Percentiles rank a stretch among this genome's conserved stretches.
Evolutionary conservation across 2,329 filamentous ascomycete species (phyloP).

Genomic region (Fonsecaea nubica): DNA sequence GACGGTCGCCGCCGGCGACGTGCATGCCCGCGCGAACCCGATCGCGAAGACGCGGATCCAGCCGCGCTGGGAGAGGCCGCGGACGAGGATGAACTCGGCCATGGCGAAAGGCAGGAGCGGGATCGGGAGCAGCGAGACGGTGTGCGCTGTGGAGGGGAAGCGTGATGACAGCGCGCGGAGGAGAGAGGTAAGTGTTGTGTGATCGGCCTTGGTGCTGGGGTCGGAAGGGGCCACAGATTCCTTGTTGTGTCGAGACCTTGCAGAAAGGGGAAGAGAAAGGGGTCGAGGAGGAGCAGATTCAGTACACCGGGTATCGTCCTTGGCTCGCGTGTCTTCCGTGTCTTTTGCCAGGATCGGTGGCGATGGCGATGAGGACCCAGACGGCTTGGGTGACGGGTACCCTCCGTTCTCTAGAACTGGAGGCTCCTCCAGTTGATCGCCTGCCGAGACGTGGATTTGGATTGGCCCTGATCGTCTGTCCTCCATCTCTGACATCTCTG

Average conservation of each 20-base stretch:
- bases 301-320: neutral
- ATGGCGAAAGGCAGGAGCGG: constrained; percentile 41
- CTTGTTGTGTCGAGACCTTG: neutral
- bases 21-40: constrained; percentile 39
- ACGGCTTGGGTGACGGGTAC: neutral
- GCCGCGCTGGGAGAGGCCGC: constrained; percentile 38
- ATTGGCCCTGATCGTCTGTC: neutral
- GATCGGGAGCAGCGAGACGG: constrained; percentile 35
- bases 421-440: neutral
- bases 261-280: neutral
- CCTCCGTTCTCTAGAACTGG: neutral
- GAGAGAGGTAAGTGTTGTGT: constrained; percentile 27
- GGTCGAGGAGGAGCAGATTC: neutral
- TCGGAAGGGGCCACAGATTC: neutral
- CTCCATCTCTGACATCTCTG: constrained; percentile 23
- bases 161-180: constrained; percentile 25
- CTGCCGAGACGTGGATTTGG: neutral
- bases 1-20: constrained; percentile 34
- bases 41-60: constrained; percentile 39
- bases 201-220: neutral
- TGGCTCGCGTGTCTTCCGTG: neutral
- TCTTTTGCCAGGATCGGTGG: constrained; percentile 6
- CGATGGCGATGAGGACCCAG: constrained; percentile 5
- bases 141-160: constrained; percentile 37
- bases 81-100: constrained; percentile 41